Conservation (phyloP, 2,329 filamentous ascomycete genomes). For the Cladosporium oxysporum region DNA sequence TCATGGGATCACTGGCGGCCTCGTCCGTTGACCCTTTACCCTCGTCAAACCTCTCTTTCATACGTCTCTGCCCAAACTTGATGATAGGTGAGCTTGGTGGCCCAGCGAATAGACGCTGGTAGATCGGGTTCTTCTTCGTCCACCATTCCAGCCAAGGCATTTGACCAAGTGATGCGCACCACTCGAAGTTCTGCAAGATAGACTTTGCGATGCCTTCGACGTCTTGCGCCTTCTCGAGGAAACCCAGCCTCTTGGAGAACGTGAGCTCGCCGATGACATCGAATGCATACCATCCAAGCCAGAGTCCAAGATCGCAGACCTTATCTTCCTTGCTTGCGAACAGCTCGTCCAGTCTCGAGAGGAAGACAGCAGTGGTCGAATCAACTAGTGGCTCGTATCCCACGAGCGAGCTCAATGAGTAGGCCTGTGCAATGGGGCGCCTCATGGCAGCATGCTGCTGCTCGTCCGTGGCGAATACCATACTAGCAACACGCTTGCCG, state of each 20-base stretch:
- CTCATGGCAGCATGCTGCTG: conserved; percentile 16
- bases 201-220: conserved; percentile 21
- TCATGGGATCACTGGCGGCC: neutral
- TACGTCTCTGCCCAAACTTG: conserved; percentile 29
- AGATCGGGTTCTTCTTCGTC: conserved; percentile 31
- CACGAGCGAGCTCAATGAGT: conserved; percentile 64
- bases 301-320: conserved; percentile 65
- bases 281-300: conserved; percentile 80
- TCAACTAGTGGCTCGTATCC: conserved; percentile 79
- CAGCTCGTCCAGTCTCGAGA: conserved; percentile 53
- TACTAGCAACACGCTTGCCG: conserved; percentile 27
- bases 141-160: conserved; percentile 34
- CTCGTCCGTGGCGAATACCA: conserved; percentile 33
- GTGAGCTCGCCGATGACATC: conserved; percentile 67
- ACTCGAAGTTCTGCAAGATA: conserved; percentile 29
- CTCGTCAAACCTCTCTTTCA: conserved; percentile 27
- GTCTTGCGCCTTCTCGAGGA: conserved; percentile 25
- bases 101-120: conserved; percentile 28
- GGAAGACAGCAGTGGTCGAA: conserved; percentile 68
- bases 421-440: conserved; percentile 29
- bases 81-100: conserved; percentile 28
- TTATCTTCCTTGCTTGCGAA: conserved; percentile 54
- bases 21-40: neutral
- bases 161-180: conserved; percentile 31
- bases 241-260: conserved; percentile 40